A percentile compares a stretch with the other conserved stretches of the same genome.
Conservation (phyloP, 768 basidiomycete genomes). For the Lentinula guzmanii region DNA sequence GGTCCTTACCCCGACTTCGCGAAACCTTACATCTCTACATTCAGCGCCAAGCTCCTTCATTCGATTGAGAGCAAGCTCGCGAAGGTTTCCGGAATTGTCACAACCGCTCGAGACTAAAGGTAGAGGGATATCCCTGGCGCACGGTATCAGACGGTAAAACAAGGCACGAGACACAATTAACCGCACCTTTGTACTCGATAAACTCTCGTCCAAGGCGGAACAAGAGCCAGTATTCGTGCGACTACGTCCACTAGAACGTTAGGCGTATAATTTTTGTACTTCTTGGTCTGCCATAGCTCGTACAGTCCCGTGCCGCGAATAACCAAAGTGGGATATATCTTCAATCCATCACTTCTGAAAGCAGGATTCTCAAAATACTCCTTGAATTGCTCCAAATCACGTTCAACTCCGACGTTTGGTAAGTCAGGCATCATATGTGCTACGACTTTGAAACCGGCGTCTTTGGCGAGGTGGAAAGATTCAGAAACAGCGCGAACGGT, state of each 20-base stretch:
- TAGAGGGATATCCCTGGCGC: slow-evolving; percentile 84
- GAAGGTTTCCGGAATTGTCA: slow-evolving; percentile 94
- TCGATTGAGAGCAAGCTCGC: slow-evolving; percentile 91
- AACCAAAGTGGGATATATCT: slow-evolving; percentile 97
- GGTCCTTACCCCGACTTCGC: slow-evolving; percentile 88
- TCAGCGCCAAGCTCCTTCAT: slow-evolving; percentile 99
- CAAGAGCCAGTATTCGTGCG: slow-evolving; percentile 89
- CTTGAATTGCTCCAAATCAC: slow-evolving; percentile 98
- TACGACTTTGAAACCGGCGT: slow-evolving; percentile 99
- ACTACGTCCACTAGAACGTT: slow-evolving; percentile 97
- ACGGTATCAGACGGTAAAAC: slow-evolving; percentile 3
- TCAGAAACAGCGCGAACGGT: slow-evolving; percentile 97
- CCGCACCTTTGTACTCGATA: slow-evolving; percentile 90
- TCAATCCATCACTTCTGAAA: slow-evolving; percentile 94
- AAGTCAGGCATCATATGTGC: slow-evolving; percentile 99
- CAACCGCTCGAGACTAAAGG: slow-evolving; percentile 96
- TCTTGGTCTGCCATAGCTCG: slow-evolving; percentile 93
- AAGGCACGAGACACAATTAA: slow-evolving; percentile 1
- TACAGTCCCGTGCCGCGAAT: slow-evolving; percentile 96
- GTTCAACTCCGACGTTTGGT: slow-evolving; percentile 94
- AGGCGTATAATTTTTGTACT: slow-evolving; percentile 99
- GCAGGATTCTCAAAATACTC: slow-evolving; percentile 99
- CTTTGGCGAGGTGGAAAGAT: slow-evolving; percentile 95
- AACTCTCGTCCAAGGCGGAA: slow-evolving; percentile 98
- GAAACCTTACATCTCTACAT: slow-evolving; percentile 94